These are phyloP conservation scores for Speleostelium caveatum DNA, from an alignment of 78 protist species.

Conservation along the genomic window DNA sequence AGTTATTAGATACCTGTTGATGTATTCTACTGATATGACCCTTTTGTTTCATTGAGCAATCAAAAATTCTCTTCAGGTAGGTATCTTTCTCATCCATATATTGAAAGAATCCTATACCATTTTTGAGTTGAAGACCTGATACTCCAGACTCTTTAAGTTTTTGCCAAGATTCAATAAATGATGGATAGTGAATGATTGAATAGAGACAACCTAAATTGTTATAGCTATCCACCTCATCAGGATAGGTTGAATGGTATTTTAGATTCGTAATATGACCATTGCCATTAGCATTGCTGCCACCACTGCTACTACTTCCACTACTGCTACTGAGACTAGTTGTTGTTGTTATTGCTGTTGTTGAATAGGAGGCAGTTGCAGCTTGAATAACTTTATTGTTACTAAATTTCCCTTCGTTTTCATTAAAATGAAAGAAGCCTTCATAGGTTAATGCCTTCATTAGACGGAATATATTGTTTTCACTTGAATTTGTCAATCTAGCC, in stretches of 20 bases:
- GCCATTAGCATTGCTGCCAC: background rate
- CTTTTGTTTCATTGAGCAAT: constrained; percentile 54
- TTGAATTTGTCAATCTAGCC: constrained; percentile 3
- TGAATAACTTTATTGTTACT: background rate
- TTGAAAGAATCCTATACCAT: constrained; percentile 38
- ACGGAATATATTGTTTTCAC: constrained; percentile 4
- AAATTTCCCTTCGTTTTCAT: constrained; percentile 5
- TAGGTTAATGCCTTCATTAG: constrained; percentile 21
- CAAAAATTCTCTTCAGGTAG: constrained; percentile 41
- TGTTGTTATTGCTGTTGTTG: background rate
- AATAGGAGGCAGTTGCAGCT: too few species aligned
- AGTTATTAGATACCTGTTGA: background rate
- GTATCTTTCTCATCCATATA: constrained; percentile 59
- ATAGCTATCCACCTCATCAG: background rate
- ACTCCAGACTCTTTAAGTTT: constrained; percentile 29
- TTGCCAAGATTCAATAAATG: constrained; percentile 53
- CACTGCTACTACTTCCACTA: background rate
- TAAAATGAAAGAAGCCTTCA: constrained; percentile 24
- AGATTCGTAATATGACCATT: too few species aligned
- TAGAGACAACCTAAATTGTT: constrained; percentile 3
- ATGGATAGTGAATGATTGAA: constrained; percentile 44
- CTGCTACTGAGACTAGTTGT: background rate
- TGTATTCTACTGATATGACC: background rate
- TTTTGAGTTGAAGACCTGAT: constrained; percentile 8
- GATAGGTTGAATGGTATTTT: background rate